phyloP scores from a whole-genome alignment of 1,284 basidiomycete genomes.

The Acaromyces ingoldii region DNA sequence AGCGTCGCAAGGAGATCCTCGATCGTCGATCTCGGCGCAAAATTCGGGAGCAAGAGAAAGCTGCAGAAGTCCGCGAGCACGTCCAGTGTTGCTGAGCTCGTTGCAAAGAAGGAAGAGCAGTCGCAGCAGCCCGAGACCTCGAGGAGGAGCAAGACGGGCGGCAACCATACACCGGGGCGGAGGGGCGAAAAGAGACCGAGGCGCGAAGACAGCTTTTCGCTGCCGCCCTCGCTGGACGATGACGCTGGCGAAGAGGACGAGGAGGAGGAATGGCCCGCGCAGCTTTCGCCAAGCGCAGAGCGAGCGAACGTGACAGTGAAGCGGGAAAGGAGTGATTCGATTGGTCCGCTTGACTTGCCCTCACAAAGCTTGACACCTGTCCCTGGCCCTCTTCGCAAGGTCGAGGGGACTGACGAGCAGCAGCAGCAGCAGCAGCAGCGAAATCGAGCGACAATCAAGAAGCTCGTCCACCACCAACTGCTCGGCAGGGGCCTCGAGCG shows the following conservation, averaged over 20 bases:
- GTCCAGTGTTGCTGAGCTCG: too few species aligned
- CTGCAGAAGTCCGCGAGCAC: too few species aligned
- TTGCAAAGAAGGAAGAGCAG: too few species aligned
- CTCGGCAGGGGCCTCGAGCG: slow-evolving; percentile 22
- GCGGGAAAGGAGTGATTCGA: neutral
- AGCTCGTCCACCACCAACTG: slow-evolving; percentile 28
- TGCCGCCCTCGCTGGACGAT: neutral
- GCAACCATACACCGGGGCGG: slow-evolving; percentile 26
- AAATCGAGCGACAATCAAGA: slow-evolving; percentile 23
- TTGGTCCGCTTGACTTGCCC: too few species aligned
- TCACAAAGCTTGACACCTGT: too few species aligned
- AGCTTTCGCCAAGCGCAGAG: too few species aligned
- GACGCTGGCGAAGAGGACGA: neutral
- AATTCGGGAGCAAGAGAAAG: too few species aligned
- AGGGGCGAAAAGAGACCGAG: slow-evolving; percentile 27
- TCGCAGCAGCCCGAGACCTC: neutral
- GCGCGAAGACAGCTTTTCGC: neutral
- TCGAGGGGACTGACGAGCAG: neutral
- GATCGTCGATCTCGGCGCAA: too few species aligned
- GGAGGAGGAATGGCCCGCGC: neutral
- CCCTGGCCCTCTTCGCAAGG: too few species aligned
- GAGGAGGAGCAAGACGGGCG: neutral
- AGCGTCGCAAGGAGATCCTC: too few species aligned
- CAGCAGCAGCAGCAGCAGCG: neutral
- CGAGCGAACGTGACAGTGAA: neutral